phyloP scores from a whole-genome alignment of 345 rosid species.

The Odontarrhena argentea region DNA sequence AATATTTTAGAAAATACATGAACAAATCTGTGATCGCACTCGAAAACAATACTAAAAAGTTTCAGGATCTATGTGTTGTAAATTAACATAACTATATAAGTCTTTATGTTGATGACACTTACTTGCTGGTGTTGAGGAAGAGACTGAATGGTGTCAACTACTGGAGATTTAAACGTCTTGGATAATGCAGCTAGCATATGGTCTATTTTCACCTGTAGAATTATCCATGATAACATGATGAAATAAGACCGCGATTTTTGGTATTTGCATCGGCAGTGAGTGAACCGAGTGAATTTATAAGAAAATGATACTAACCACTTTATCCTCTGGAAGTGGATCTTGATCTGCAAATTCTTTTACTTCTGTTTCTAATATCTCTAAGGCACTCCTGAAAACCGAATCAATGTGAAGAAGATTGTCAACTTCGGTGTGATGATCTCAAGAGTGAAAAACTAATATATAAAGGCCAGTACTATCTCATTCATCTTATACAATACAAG shows the following conservation, averaged over 20 bases:
- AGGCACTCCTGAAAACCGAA: slow-evolving; percentile 60
- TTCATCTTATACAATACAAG: slow-evolving; percentile 17
- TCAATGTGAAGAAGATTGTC: slow-evolving; percentile 6
- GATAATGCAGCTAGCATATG: slow-evolving; percentile 87
- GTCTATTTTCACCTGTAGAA: slow-evolving; percentile 69
- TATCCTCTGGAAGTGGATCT: slow-evolving; percentile 39
- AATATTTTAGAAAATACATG: background rate
- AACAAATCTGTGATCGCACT: background rate
- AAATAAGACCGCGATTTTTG: background rate
- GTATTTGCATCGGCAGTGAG: slow-evolving; percentile 11
- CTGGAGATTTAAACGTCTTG: slow-evolving; percentile 75
- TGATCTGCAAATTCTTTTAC: slow-evolving; percentile 45
- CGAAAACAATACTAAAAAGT: background rate
- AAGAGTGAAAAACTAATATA: background rate
- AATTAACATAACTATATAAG: background rate
- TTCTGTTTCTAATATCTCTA: slow-evolving; percentile 78
- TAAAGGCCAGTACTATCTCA: slow-evolving; percentile 13
- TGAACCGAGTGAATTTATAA: slow-evolving; percentile 6
- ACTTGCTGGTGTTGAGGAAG: slow-evolving; percentile 99
- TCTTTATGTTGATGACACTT: slow-evolving; percentile 26
- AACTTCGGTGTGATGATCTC: slow-evolving; percentile 4
- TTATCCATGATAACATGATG: slow-evolving; percentile 1
- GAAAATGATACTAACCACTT: slow-evolving; percentile 43
- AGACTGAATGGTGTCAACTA: slow-evolving; percentile 80
- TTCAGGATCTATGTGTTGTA: background rate